Conservation (phyloP, 2,329 filamentous ascomycete genomes). For the Colletotrichum godetiae region DNA sequence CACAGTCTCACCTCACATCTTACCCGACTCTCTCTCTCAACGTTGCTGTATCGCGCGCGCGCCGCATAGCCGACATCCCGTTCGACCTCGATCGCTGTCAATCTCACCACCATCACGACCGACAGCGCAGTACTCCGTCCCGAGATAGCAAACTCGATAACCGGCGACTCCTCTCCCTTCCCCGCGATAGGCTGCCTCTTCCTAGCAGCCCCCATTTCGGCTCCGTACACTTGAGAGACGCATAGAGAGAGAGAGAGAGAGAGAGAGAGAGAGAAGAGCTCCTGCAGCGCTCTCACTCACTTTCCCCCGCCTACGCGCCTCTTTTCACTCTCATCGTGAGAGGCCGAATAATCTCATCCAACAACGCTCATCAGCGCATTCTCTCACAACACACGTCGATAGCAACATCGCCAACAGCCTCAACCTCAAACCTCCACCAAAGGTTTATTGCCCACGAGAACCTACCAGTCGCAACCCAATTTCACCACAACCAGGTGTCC, state of each 20-base stretch:
- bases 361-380: not conserved
- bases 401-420: not conserved
- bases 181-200: not conserved
- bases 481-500: slow-evolving; percentile 18
- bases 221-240: not conserved
- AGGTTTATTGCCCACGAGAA: not conserved
- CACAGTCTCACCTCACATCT: too few species aligned
- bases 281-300: not conserved
- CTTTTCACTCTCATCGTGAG: not conserved
- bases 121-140: not conserved
- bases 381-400: not conserved
- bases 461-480: not conserved
- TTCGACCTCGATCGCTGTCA: not conserved
- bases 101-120: not conserved
- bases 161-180: not conserved
- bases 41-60: not conserved
- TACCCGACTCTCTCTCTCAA: not conserved
- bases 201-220: not conserved
- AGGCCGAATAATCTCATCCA: not conserved
- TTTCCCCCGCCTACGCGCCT: not conserved
- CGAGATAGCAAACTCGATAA: not conserved
- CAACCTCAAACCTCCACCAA: too few species aligned
- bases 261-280: too few species aligned
- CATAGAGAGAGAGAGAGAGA: too few species aligned
- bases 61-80: not conserved